phyloP scores from a whole-genome alignment of 2,329 filamentous ascomycete genomes.

The Tolypocladium amazonense region DNA sequence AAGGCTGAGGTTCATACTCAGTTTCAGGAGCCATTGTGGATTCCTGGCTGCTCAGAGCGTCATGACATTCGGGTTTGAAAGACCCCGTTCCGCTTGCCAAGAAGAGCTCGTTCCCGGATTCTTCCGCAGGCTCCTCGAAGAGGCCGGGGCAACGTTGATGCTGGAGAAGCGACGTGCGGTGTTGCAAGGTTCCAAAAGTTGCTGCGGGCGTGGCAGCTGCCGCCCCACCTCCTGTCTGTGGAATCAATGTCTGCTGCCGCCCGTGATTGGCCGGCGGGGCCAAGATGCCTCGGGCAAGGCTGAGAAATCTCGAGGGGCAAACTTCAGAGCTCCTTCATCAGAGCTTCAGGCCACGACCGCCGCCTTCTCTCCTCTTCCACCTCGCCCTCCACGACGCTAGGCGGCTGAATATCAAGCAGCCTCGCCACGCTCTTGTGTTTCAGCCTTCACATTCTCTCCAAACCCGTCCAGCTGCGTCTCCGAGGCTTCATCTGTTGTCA shows the following conservation, averaged over 20 bases:
- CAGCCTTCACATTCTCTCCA: not conserved
- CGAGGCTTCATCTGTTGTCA: not conserved
- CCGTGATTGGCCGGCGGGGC: not conserved
- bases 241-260: not conserved
- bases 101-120: not conserved
- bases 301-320: not conserved
- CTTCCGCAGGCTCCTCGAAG: not conserved
- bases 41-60: not conserved
- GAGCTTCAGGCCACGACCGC: not conserved
- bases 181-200: not conserved
- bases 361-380: not conserved
- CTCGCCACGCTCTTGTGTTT: not conserved
- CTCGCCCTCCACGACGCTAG: not conserved
- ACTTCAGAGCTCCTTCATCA: not conserved
- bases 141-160: not conserved
- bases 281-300: not conserved
- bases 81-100: not conserved
- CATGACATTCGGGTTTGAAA: not conserved
- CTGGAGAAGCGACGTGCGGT: not conserved
- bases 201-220: not conserved
- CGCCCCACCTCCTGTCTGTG: not conserved
- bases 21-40: constrained; percentile 3
- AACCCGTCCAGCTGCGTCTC: not conserved
- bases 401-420: not conserved
- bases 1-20: constrained; percentile 1